A percentile compares a stretch with the other conserved stretches of the same genome.
These are phyloP conservation scores for Acidomyces sp. DNA, from an alignment of 495 filamentous ascomycete genomes.

Conservation along the genomic window DNA sequence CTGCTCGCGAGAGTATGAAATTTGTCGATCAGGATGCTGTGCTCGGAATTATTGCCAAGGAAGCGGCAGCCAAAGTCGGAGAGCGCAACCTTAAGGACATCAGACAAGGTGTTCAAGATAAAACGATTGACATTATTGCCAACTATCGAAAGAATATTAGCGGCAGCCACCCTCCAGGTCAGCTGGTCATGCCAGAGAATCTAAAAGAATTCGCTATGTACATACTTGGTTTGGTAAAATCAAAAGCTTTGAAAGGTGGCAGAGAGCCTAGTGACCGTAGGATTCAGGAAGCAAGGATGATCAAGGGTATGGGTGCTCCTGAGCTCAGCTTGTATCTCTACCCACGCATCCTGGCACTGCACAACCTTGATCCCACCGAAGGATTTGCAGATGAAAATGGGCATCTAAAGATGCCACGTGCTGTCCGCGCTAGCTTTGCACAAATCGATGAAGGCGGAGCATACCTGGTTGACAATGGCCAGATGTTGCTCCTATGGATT, in stretches of 20 bases:
- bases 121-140: conserved; percentile 87
- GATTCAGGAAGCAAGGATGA: conserved; percentile 79
- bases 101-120: conserved; percentile 71
- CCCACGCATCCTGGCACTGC: conserved; percentile 79
- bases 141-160: conserved; percentile 86
- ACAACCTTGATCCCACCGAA: conserved; percentile 59
- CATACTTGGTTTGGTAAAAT: conserved; percentile 85
- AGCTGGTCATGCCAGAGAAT: conserved; percentile 88
- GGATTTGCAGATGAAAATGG: conserved; percentile 84
- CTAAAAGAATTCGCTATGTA: conserved; percentile 97
- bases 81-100: conserved; percentile 79
- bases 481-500: conserved; percentile 80
- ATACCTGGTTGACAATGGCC: conserved; percentile 97
- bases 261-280: conserved; percentile 83
- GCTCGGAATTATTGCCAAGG: conserved; percentile 74
- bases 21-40: conserved; percentile 93
- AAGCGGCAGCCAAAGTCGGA: conserved; percentile 72
- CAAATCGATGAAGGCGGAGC: conserved; percentile 87
- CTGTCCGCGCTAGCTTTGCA: conserved; percentile 73
- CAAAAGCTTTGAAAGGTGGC: conserved; percentile 83
- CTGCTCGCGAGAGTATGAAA: conserved; percentile 69
- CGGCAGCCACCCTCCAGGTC: conserved; percentile 73
- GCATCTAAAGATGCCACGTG: conserved; percentile 50
- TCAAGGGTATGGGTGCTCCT: conserved; percentile 69
- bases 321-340: conserved; percentile 92